phyloP scores from a whole-genome alignment of 192 early-diverging fungal genomes.

The Rhizophagus clarus region DNA sequence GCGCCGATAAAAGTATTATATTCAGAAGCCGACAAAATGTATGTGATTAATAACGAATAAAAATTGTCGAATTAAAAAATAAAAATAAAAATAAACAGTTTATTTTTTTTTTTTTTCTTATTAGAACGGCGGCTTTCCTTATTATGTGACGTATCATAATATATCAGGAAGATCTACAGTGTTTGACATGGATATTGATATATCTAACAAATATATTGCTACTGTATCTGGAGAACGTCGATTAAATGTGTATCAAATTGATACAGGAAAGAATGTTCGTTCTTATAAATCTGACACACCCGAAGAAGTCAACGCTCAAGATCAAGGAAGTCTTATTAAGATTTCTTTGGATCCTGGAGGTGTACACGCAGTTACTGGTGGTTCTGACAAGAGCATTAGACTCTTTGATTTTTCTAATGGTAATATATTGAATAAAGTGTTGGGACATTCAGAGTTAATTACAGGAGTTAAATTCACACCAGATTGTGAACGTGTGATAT shows the following conservation, averaged over 20 bases:
- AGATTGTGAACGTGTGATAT: constrained; percentile 56
- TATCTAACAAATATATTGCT: constrained; percentile 54
- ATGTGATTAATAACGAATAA: not conserved
- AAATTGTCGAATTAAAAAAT: no score
- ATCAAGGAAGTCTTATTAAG: constrained; percentile 61
- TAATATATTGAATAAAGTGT: constrained; percentile 56
- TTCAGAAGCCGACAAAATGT: constrained; percentile 57
- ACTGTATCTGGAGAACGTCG: constrained; percentile 72
- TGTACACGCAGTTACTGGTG: constrained; percentile 62
- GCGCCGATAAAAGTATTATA: constrained; percentile 81
- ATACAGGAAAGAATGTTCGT: constrained; percentile 66
- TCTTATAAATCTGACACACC: constrained; percentile 60
- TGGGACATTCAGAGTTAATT: constrained; percentile 75
- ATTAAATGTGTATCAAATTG: constrained; percentile 61
- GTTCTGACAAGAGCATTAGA: constrained; percentile 69
- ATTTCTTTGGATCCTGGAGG: constrained; percentile 72
- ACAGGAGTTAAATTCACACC: constrained; percentile 66
- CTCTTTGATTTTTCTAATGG: constrained; percentile 71
- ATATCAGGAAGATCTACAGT: constrained; percentile 68
- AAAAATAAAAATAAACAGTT: no score
- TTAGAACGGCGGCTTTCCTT: constrained; percentile 34
- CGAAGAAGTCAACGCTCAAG: constrained; percentile 45
- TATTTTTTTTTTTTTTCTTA: not conserved
- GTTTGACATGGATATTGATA: constrained; percentile 72
- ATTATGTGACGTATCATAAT: constrained; percentile 66